Evolutionary conservation across 768 basidiomycete genomes (phyloP).

Genomic region (Naematelia aurantialba): DNA sequence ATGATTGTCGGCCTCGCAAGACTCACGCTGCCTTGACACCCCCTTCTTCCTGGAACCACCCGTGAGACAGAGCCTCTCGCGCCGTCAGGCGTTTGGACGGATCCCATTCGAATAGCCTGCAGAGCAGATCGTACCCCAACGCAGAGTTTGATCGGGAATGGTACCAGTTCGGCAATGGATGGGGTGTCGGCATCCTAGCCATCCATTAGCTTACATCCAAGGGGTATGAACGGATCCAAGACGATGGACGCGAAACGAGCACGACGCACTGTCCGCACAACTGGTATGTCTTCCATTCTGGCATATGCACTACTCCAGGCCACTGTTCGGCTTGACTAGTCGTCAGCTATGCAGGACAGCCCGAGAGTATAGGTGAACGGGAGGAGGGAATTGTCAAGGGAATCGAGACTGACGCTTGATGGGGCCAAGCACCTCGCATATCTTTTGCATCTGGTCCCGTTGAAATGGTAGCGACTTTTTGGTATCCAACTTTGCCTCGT

Average conservation of each 20-base stretch:
- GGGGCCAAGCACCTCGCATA: conserved; percentile 91
- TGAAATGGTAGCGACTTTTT: conserved; percentile 97
- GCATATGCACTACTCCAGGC: conserved; percentile 79
- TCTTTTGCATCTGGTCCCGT: conserved; percentile 86
- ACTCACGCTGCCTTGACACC: conserved; percentile 78
- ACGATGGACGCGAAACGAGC: not conserved
- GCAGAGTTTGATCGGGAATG: conserved; percentile 39
- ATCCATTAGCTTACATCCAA: too few species aligned
- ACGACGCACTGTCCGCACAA: conserved; percentile 31
- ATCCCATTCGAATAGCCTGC: conserved; percentile 80
- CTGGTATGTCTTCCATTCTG: conserved; percentile 62
- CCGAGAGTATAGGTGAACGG: not conserved
- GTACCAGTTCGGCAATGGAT: conserved; percentile 67
- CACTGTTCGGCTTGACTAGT: conserved; percentile 69
- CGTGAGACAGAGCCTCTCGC: conserved; percentile 71
- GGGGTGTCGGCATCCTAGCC: conserved; percentile 54
- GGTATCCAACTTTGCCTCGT: conserved; percentile 89
- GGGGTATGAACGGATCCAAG: not conserved
- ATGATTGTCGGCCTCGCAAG: not conserved
- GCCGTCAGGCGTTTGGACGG: conserved; percentile 82
- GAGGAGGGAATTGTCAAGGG: not conserved
- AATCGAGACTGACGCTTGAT: conserved; percentile 64
- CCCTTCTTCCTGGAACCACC: conserved; percentile 91
- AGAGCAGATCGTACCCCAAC: conserved; percentile 76
- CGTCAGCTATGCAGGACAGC: not conserved